Evolutionary conservation across 2,329 filamentous ascomycete species (phyloP).

Genomic region (Aspergillus hortae): DNA sequence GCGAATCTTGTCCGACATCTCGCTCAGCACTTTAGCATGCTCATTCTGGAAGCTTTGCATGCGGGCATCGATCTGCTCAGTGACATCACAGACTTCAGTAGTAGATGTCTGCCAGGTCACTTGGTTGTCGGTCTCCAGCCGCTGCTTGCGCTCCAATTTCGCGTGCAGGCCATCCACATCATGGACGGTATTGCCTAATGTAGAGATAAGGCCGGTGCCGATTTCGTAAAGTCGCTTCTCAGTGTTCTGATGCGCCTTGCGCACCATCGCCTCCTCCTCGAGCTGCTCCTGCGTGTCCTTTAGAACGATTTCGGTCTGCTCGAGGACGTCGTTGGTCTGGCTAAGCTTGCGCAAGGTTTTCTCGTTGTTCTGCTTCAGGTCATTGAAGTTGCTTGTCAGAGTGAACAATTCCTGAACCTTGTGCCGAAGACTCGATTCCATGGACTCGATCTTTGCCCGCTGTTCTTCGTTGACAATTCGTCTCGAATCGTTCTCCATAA

Average conservation of each 20-base stretch:
- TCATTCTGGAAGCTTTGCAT: constrained; percentile 68
- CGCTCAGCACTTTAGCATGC: constrained; percentile 67
- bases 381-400: constrained; percentile 81
- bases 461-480: constrained; percentile 91
- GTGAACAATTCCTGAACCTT: constrained; percentile 91
- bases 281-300: constrained; percentile 71
- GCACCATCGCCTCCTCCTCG: constrained; percentile 72
- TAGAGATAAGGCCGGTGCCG: constrained; percentile 72
- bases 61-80: constrained; percentile 69
- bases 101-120: constrained; percentile 75
- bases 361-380: constrained; percentile 86
- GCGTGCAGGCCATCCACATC: constrained; percentile 80
- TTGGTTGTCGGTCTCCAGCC: constrained; percentile 76
- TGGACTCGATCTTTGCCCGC: constrained; percentile 82
- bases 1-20: constrained; percentile 69
- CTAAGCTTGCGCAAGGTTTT: constrained; percentile 68
- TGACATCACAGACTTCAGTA: constrained; percentile 71
- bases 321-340: constrained; percentile 74
- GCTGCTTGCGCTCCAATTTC: constrained; percentile 81
- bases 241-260: constrained; percentile 81
- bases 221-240: constrained; percentile 72
- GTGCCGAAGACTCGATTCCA: constrained; percentile 85
- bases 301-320: constrained; percentile 83
- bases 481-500: constrained; percentile 84
- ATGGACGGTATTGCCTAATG: constrained; percentile 70